Evolutionary conservation across 1,139 yeast genomes (phyloP).

Genomic region (Arxiozyma slooffiae): DNA sequence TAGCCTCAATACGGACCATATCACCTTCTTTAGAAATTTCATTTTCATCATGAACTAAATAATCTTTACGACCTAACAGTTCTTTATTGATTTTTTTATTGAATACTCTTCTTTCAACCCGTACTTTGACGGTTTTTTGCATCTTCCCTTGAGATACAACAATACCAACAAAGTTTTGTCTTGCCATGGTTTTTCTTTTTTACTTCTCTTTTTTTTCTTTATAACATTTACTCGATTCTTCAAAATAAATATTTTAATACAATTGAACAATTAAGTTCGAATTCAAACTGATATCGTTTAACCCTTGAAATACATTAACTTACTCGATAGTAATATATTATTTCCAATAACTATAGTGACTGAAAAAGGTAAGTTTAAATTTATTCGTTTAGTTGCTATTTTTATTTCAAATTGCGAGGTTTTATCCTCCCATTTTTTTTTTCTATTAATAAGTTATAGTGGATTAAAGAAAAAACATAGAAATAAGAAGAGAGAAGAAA

Average conservation of each 20-base stretch:
- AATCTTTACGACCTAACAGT: conserved; percentile 69
- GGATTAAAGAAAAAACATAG: no score
- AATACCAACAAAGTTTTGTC: conserved; percentile 84
- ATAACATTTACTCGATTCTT: not conserved
- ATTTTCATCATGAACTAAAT: conserved; percentile 88
- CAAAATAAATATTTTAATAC: not conserved
- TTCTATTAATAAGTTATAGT: no score
- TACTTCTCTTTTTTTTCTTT: not conserved
- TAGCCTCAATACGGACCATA: conserved; percentile 83
- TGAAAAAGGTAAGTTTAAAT: no score
- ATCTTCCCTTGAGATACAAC: conserved; percentile 93
- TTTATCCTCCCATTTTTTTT: no score
- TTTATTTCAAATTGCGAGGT: no score
- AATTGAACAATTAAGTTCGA: not conserved
- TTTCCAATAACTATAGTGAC: no score
- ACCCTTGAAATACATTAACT: no score
- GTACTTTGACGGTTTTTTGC: conserved; percentile 90
- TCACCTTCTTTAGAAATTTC: conserved; percentile 91
- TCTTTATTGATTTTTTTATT: conserved; percentile 68
- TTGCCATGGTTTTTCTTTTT: conserved; percentile 45
- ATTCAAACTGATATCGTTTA: no score
- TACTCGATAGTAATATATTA: no score
- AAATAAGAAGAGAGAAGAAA: no score
- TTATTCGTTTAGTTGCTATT: no score
- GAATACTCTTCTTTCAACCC: conserved; percentile 65